Evolutionary conservation across 148 eudicot species (phyloP), one percentile per base, ranked within the genome.

Genomic region (Camellia sinensis): DNA sequence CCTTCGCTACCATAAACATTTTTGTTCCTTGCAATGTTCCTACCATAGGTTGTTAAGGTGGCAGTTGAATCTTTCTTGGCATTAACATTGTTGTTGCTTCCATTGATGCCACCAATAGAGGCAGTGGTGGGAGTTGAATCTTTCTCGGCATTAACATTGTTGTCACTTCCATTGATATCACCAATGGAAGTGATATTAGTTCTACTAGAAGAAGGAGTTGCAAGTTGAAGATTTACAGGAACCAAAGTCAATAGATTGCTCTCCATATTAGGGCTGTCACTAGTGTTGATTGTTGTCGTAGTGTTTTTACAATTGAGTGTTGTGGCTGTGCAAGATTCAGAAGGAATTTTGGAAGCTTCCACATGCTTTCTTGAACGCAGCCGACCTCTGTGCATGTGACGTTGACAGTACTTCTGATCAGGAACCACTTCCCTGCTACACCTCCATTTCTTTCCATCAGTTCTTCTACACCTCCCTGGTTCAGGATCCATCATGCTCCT

Each of bases 311-410:
- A 21, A 50, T 53, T 40, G 2, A 17, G 19, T 76, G 66, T 14
- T 71, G 82, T 7, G 21, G 3, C 18, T 4, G 44, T 70, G 18
- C 19, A 43, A 56, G 79, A 53, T 72, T 73, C 76, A 9, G 59
- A 57, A 6, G 22, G 6, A 60, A 19, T 66, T 65, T 22, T 40
- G 63, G 66, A 71, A 66, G 82, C 79, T 91, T 90, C 95, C 97
- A 91, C 97, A 52, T 73, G 93, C 91, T 91, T 91, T 93, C 95
- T 93, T 93, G 97, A 93, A 93, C 94, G 89, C 0, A 82, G 76
- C 9, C 80, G 73, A 50, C 86, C 86, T 50, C 86, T 73, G 41
- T 80, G 76, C 80, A 80, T n/a, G 64, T 84, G 86, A 60, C 74
- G 57, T 22, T 76, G 74, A 41, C 83, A 84, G 73, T 84, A 84